A percentile compares a stretch with the other conserved stretches of the same genome.
Conservation (phyloP, 164 flowering plant species). For the grape (Vitis vinifera) region DNA sequence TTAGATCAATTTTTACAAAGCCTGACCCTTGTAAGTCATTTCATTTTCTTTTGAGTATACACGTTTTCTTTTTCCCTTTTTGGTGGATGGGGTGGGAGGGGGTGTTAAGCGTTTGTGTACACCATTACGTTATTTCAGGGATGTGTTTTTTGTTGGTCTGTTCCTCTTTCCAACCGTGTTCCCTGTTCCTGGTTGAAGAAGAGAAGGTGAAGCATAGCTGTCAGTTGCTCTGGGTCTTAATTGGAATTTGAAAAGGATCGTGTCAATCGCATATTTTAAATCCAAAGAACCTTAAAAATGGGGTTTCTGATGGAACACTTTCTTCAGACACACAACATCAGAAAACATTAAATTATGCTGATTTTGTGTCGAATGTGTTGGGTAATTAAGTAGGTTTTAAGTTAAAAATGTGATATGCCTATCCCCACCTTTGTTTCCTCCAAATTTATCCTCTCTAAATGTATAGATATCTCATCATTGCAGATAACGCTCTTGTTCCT, state of each 20-base stretch:
- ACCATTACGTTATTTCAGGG: too few species aligned
- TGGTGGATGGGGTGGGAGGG: neutral
- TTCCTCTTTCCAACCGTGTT: too few species aligned
- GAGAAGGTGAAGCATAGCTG: too few species aligned
- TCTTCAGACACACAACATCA: neutral
- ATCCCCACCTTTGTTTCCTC: neutral
- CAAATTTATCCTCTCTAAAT: too few species aligned
- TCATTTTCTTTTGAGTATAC: neutral
- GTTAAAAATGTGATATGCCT: neutral
- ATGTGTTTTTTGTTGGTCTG: too few species aligned
- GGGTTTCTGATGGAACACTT: neutral
- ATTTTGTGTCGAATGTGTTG: neutral
- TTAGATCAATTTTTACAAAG: constrained; percentile 70
- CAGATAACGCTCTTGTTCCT: constrained; percentile 77
- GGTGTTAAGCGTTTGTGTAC: too few species aligned
- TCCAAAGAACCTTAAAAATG: neutral
- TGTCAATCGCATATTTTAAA: neutral
- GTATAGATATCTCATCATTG: constrained; percentile 5
- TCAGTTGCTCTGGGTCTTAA: too few species aligned
- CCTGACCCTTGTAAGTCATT: constrained; percentile 75
- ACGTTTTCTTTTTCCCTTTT: neutral
- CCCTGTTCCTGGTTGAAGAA: too few species aligned
- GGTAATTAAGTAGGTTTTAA: neutral
- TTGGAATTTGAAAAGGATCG: too few species aligned
- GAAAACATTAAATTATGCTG: neutral